phyloP scores from a whole-genome alignment of 306 rosid genomes.

The Chamaecrista fasciculata region DNA sequence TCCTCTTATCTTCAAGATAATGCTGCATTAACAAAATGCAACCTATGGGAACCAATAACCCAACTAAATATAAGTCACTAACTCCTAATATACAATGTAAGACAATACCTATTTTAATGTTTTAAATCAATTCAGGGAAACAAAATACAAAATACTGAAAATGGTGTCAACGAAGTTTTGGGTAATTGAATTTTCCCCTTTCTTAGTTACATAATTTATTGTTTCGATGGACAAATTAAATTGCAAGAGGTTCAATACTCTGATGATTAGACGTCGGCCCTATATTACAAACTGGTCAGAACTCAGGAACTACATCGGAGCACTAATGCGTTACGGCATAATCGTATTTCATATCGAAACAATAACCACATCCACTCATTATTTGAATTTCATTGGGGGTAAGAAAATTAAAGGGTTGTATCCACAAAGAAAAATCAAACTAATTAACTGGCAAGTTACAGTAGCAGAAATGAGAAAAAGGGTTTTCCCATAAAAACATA shows the following conservation, averaged over 20 bases:
- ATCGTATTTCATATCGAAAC: constrained; percentile 11
- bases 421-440: neutral
- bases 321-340: constrained; percentile 7
- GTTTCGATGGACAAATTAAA: neutral
- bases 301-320: constrained; percentile 5
- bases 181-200: neutral
- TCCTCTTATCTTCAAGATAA: constrained; percentile 60
- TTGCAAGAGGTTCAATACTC: neutral
- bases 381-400: neutral
- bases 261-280: neutral
- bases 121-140: neutral
- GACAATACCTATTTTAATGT: neutral
- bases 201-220: constrained; percentile 1
- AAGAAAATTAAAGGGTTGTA: neutral
- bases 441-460: neutral
- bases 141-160: neutral
- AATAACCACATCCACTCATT: neutral
- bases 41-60: constrained; percentile 57
- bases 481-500: neutral
- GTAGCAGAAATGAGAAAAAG: neutral
- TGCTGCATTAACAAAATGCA: constrained; percentile 70
- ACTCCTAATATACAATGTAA: constrained; percentile 2
- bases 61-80: constrained; percentile 42
- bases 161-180: neutral
- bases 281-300: constrained; percentile 1